Percentiles rank a stretch among this genome's conserved stretches.
phyloP scores from a whole-genome alignment of 352 stramenopile genomes.

The Saprolegnia diclina region DNA sequence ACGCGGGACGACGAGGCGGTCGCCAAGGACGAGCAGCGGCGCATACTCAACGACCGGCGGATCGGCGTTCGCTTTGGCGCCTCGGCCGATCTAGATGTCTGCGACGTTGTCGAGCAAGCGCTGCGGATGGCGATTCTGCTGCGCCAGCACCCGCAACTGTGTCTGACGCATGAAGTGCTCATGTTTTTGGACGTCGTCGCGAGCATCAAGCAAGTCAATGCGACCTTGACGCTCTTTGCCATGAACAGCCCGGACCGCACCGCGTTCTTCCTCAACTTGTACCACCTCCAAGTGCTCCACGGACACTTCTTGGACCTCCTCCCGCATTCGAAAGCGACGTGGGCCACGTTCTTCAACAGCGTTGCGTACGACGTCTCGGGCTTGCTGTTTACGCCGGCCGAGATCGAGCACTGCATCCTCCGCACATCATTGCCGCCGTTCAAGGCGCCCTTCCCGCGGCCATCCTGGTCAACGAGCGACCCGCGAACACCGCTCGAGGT shows the following conservation, averaged over 20 bases:
- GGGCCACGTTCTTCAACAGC: conserved; percentile 57
- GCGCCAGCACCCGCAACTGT: conserved; percentile 6
- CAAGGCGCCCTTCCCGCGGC: conserved; percentile 38
- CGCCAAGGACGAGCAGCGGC: conserved; percentile 26
- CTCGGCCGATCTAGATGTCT: not conserved
- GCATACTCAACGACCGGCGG: conserved; percentile 43
- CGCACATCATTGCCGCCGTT: conserved; percentile 39
- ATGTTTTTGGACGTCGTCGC: conserved; percentile 36
- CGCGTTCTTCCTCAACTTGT: conserved; percentile 56
- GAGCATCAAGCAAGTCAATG: conserved; percentile 34
- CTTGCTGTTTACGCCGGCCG: conserved; percentile 41
- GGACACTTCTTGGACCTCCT: conserved; percentile 39
- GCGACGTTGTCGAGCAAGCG: conserved; percentile 17
- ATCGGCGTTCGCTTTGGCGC: conserved; percentile 16
- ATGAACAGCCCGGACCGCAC: conserved; percentile 30
- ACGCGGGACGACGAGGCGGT: not conserved
- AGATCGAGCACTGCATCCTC: conserved; percentile 53
- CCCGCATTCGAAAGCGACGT: conserved; percentile 38
- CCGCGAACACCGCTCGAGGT: conserved; percentile 32
- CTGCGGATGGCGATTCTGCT: conserved; percentile 17
- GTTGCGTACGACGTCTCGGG: conserved; percentile 46
- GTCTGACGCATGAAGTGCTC: conserved; percentile 37
- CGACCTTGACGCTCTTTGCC: conserved; percentile 25
- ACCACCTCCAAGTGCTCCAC: conserved; percentile 47
- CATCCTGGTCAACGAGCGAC: conserved; percentile 34